Conservation (phyloP, 73 alveolate species). For the Paramecium primaurelia region DNA sequence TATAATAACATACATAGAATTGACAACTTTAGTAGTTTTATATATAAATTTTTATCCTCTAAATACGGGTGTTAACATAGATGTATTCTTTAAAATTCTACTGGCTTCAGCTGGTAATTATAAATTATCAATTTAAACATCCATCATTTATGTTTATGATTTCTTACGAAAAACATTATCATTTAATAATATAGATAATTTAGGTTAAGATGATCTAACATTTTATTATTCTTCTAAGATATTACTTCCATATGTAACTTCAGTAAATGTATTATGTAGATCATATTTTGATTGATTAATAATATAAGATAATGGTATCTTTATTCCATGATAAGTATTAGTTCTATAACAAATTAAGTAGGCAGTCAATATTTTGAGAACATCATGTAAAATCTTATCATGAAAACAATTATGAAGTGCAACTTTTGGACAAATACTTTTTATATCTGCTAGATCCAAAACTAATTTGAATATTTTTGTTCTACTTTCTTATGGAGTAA, state of each 20-base stretch:
- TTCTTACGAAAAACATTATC: neutral
- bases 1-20: neutral
- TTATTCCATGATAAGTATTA: neutral
- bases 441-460: constrained; percentile 1
- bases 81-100: neutral
- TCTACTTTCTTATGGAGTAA: constrained; percentile 12
- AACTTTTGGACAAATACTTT: neutral
- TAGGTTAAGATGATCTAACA: neutral
- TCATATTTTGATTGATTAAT: neutral
- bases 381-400: neutral
- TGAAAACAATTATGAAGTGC: neutral
- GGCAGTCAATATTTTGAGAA: neutral
- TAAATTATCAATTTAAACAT: neutral
- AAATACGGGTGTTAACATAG: constrained; percentile 30
- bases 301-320: constrained; percentile 34
- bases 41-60: constrained; percentile 34
- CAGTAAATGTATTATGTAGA: neutral
- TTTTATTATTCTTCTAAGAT: neutral
- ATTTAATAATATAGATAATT: neutral
- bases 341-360: constrained; percentile 4
- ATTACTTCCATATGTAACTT: constrained; percentile 35
- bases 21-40: neutral
- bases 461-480: constrained; percentile 20
- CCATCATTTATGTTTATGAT: neutral
- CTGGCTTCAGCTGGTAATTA: constrained; percentile 5